Evolutionary conservation across 495 filamentous ascomycete genomes (phyloP), one percentile per base, ranked within the genome.

Genomic region (Neurospora hispaniola): DNA sequence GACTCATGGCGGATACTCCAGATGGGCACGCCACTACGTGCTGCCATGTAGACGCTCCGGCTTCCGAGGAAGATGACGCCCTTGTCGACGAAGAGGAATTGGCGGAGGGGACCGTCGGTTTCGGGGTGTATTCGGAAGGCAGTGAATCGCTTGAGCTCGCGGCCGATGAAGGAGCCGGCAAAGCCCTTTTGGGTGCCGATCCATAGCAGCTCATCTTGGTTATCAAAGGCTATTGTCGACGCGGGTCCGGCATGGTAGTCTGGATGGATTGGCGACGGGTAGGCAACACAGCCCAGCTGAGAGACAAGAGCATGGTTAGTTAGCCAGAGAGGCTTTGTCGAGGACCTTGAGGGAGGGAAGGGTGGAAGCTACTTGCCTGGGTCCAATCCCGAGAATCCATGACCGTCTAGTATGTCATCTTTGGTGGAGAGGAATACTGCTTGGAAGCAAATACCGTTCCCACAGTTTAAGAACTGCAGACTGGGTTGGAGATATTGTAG

Each of bases 171-270:
- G 39, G 94, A 97, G 41, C 86, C 89, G 42, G 98, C 87, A 76
- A 93, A 89, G 70, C 95, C 93, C 93, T 97, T 77, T 38, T 59
- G 40, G 81, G 94, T 95, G 14, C 96, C 96, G 11, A 89, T 87
- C 96, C 96, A 99, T 74, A 98, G 80, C 41, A 98, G 87, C 80
- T 98, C 96, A 79, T 95, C 90, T 59, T 87, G 85, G 73, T 90
- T 90, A 79, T 99, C 96, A 78, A 98, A 98, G 31, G 93, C 91
- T 74, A 97, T 82, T 11, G 92, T 88, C 6, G 90, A 89, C 71
- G 89, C 88, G 62, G 88, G 86, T n/a, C 90, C 89, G 4, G 90
- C 54, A 18, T 66, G 85, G 75, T 89, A 78, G 41, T 84, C 86
- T 80, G 90, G 88, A 74, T 85, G 79, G 71, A 85, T 88, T 69